Conservation (phyloP, 2,329 filamentous ascomycete genomes). For the Epichloe coenophiala region DNA sequence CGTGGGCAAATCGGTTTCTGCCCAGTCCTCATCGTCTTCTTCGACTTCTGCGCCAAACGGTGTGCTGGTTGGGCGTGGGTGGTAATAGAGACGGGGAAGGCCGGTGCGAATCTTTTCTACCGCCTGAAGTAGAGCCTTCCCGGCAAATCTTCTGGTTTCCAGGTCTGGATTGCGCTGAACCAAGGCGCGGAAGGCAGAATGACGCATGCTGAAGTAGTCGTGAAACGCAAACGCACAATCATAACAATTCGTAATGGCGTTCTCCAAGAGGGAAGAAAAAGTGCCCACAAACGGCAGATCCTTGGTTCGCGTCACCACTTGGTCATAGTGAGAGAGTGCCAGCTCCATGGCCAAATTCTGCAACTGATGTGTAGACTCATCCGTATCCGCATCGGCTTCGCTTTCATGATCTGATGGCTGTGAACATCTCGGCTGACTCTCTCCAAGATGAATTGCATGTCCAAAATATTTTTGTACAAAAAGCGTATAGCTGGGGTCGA, state of each 20-base stretch:
- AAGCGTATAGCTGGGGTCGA: slow-evolving; percentile 55
- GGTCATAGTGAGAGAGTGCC: slow-evolving; percentile 55
- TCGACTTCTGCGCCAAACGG: slow-evolving; percentile 6
- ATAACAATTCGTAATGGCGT: slow-evolving; percentile 33
- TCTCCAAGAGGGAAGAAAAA: slow-evolving; percentile 35
- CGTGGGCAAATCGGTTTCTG: not conserved
- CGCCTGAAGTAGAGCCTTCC: slow-evolving; percentile 36
- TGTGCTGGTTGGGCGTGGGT: slow-evolving; percentile 1
- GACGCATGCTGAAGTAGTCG: slow-evolving; percentile 44
- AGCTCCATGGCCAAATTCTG: slow-evolving; percentile 40
- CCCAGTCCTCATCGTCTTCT: slow-evolving; percentile 19
- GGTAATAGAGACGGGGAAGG: slow-evolving; percentile 34
- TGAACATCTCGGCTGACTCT: slow-evolving; percentile 4
- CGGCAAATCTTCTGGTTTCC: slow-evolving; percentile 38
- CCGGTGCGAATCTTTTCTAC: slow-evolving; percentile 37
- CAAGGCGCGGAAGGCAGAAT: slow-evolving; percentile 48
- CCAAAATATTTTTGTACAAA: slow-evolving; percentile 53
- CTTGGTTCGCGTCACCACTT: slow-evolving; percentile 59
- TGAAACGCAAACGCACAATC: slow-evolving; percentile 46
- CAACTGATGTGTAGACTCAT: slow-evolving; percentile 12
- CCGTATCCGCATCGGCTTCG: not conserved
- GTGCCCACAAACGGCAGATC: slow-evolving; percentile 49
- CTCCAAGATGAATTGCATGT: slow-evolving; percentile 36
- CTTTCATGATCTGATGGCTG: not conserved
- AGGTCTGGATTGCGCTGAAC: slow-evolving; percentile 47